Evolutionary conservation across 148 eudicot species (phyloP).

Genomic region (Chenopodium album): DNA sequence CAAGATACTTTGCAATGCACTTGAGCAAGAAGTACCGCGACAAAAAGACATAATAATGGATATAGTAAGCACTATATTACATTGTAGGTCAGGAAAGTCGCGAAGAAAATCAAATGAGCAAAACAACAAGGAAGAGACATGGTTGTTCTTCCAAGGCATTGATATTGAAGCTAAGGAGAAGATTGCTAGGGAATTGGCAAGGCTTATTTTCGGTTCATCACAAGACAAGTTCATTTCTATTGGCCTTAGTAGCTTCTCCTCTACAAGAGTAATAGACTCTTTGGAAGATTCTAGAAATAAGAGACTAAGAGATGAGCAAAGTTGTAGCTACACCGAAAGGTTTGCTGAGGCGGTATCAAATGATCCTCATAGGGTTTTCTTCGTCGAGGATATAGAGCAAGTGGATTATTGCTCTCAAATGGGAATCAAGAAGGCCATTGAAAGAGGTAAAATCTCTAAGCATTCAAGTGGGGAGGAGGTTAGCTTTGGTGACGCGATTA

Average conservation of each 20-base stretch:
- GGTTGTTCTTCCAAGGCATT: slow-evolving; percentile 75
- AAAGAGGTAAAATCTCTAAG: slow-evolving; percentile 52
- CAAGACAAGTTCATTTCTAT: slow-evolving; percentile 47
- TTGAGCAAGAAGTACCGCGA: slow-evolving; percentile 68
- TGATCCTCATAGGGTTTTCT: slow-evolving; percentile 78
- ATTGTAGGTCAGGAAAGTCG: slow-evolving; percentile 61
- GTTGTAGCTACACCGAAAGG: slow-evolving; percentile 49
- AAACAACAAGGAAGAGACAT: slow-evolving; percentile 64
- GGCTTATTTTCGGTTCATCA: slow-evolving; percentile 69
- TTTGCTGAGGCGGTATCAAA: slow-evolving; percentile 45
- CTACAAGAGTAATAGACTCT: slow-evolving; percentile 37
- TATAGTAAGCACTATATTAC: slow-evolving; percentile 57
- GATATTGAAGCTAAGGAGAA: slow-evolving; percentile 64
- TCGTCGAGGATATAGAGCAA: slow-evolving; percentile 71
- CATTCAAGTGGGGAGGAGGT: slow-evolving; percentile 52
- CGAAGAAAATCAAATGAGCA: slow-evolving; percentile 38
- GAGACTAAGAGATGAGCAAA: slow-evolving; percentile 65
- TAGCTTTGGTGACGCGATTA: slow-evolving; percentile 57
- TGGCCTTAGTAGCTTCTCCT: slow-evolving; percentile 57
- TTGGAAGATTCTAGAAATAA: slow-evolving; percentile 57
- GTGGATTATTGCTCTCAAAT: slow-evolving; percentile 63
- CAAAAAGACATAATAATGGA: slow-evolving; percentile 63
- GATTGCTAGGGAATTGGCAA: slow-evolving; percentile 71
- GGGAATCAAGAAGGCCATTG: slow-evolving; percentile 69
- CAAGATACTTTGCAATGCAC: slow-evolving; percentile 54